phyloP scores from a whole-genome alignment of 2,329 filamentous ascomycete genomes.

The Pezicula radicicola region DNA sequence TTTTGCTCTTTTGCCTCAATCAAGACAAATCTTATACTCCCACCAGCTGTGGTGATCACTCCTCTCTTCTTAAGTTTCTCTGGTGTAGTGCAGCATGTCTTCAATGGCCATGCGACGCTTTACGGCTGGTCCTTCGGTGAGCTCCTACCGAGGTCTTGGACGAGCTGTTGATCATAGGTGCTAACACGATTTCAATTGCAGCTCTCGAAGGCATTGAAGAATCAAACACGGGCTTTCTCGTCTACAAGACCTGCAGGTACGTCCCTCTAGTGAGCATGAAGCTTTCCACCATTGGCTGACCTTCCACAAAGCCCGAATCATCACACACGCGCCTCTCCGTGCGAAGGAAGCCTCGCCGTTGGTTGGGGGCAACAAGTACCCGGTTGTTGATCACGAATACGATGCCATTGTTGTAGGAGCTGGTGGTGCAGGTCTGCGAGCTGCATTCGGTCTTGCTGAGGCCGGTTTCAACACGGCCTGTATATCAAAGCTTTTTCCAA shows the following conservation, averaged over 20 bases:
- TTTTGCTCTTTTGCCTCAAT: neutral
- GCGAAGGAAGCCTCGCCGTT: constrained; percentile 91
- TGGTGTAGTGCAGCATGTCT: constrained; percentile 47
- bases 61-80: constrained; percentile 14
- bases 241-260: constrained; percentile 77
- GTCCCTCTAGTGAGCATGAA: constrained; percentile 23
- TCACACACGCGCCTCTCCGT: constrained; percentile 79
- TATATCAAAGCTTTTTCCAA: constrained; percentile 83
- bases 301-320: constrained; percentile 66
- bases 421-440: constrained; percentile 76
- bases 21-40: neutral
- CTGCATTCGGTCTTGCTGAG: constrained; percentile 82
- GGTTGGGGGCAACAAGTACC: constrained; percentile 79
- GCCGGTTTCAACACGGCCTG: constrained; percentile 88
- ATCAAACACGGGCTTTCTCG: constrained; percentile 77
- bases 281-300: constrained; percentile 10
- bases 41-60: constrained; percentile 1
- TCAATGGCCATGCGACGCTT: constrained; percentile 63
- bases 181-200: constrained; percentile 17
- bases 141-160: constrained; percentile 27
- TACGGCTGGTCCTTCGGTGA: constrained; percentile 52
- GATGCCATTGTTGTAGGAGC: constrained; percentile 93
- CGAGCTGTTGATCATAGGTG: constrained; percentile 17
- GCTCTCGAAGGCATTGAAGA: constrained; percentile 40
- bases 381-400: constrained; percentile 97